Percentiles rank a stretch among this genome's conserved stretches.
Conservation (phyloP, 805 yeast species). For the Candida gorgasii region DNA sequence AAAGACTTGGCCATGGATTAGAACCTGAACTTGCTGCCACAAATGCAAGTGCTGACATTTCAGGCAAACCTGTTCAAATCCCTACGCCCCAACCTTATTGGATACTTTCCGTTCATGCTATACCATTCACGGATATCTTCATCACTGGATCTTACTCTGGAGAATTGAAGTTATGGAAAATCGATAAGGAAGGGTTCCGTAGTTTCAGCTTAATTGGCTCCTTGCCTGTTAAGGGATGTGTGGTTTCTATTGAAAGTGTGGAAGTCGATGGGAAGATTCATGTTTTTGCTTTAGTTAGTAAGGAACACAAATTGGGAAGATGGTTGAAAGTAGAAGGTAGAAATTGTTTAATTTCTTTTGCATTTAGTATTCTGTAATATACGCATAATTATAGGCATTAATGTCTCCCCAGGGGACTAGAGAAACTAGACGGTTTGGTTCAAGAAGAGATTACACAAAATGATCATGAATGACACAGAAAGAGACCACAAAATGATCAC, state of each 20-base stretch:
- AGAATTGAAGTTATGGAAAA: slow-evolving; percentile 71
- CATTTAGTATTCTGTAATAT: slow-evolving; percentile 28
- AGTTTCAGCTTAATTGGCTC: slow-evolving; percentile 58
- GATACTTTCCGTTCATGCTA: slow-evolving; percentile 78
- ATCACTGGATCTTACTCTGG: slow-evolving; percentile 91
- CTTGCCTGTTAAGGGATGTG: slow-evolving; percentile 68
- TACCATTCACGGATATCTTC: slow-evolving; percentile 84
- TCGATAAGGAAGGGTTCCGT: slow-evolving; percentile 60
- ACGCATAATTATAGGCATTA: too few species aligned
- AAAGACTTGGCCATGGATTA: slow-evolving; percentile 77
- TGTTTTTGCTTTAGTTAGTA: slow-evolving; percentile 64
- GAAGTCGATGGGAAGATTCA: slow-evolving; percentile 53
- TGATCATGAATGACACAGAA: too few species aligned
- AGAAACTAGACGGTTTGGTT: too few species aligned
- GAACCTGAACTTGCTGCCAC: slow-evolving; percentile 46
- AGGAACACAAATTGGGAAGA: slow-evolving; percentile 88
- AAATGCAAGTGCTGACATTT: slow-evolving; percentile 49
- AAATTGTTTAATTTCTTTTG: slow-evolving; percentile 57
- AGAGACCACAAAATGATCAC: too few species aligned
- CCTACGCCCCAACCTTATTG: slow-evolving; percentile 79
- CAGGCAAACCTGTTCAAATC: slow-evolving; percentile 61
- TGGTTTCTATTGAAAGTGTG: slow-evolving; percentile 61
- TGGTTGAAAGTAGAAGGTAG: slow-evolving; percentile 72
- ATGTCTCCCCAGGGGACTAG: too few species aligned
- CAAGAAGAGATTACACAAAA: too few species aligned